Percentiles rank a stretch among this genome's conserved stretches.
Evolutionary conservation across 2,329 filamentous ascomycete species (phyloP).

Genomic region (Claviceps pazoutovae): DNA sequence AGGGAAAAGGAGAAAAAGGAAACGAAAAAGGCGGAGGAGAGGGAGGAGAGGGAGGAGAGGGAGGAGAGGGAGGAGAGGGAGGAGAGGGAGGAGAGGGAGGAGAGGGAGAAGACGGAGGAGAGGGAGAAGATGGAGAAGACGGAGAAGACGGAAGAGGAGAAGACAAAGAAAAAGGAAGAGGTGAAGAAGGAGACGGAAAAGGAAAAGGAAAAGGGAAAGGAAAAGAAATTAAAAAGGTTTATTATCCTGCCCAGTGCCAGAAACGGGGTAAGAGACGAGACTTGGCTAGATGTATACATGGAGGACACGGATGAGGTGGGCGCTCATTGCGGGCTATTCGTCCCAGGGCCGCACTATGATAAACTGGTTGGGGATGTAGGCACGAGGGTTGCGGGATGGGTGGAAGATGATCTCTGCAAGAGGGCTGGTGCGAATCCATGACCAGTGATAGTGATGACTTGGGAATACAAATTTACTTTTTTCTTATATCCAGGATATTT

Average conservation of each 20-base stretch:
- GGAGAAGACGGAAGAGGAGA: neutral
- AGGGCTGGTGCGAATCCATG: constrained; percentile 18
- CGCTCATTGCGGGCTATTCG: constrained; percentile 74
- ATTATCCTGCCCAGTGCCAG: constrained; percentile 52
- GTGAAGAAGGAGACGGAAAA: constrained; percentile 8
- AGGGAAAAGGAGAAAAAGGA: constrained; percentile 14
- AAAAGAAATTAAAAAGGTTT: constrained; percentile 48
- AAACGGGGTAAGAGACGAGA: constrained; percentile 45
- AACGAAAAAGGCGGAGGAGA: neutral
- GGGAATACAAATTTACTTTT: neutral
- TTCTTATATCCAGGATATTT: too few relatives aligned
- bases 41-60: constrained; percentile 20
- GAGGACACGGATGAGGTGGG: constrained; percentile 70
- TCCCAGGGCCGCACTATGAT: constrained; percentile 60
- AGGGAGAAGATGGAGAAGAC: constrained; percentile 16
- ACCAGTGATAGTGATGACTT: constrained; percentile 4
- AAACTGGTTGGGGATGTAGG: constrained; percentile 62
- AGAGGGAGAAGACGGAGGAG: constrained; percentile 10
- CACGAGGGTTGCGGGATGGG: constrained; percentile 53
- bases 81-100: constrained; percentile 16
- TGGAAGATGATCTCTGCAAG: constrained; percentile 44
- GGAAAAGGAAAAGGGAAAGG: constrained; percentile 23
- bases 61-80: constrained; percentile 12
- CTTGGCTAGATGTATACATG: constrained; percentile 74
- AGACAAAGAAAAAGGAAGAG: neutral